Evolutionary conservation across 148 eudicot genomes (phyloP).

Genomic region (Cornus florida): DNA sequence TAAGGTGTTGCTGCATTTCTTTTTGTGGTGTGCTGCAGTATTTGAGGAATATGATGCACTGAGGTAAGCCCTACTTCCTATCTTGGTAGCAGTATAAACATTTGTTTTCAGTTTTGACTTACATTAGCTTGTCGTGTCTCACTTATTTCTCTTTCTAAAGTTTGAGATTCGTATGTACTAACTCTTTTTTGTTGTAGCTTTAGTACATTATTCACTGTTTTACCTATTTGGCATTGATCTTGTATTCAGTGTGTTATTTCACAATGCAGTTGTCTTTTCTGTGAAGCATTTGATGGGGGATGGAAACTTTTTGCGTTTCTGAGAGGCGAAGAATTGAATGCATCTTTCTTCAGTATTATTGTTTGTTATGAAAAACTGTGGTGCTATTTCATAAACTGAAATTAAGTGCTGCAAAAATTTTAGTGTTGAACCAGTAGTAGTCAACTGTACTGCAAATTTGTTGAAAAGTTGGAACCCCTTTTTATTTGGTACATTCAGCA

Average conservation of each 20-base stretch:
- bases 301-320: background rate
- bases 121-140: background rate
- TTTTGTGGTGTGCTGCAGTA: background rate
- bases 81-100: background rate
- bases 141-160: background rate
- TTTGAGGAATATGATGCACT: slow-evolving; percentile 6
- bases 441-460: too few relatives aligned
- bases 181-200: background rate
- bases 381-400: too few relatives aligned
- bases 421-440: too few relatives aligned
- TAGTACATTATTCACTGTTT: background rate
- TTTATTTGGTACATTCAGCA: too few relatives aligned
- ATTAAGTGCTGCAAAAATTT: too few relatives aligned
- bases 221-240: background rate
- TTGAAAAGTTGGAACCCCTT: too few relatives aligned
- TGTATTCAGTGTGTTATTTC: background rate
- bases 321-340: background rate
- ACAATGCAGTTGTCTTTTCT: background rate
- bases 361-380: background rate
- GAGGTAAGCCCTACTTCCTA: slow-evolving; percentile 12
- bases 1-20: background rate
- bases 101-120: background rate
- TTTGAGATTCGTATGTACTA: background rate
- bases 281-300: background rate
- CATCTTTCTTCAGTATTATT: background rate